Evolutionary conservation across 2,329 filamentous ascomycete genomes (phyloP), one percentile per base, ranked within the genome.

Genomic region (Grosmannia serpens): DNA sequence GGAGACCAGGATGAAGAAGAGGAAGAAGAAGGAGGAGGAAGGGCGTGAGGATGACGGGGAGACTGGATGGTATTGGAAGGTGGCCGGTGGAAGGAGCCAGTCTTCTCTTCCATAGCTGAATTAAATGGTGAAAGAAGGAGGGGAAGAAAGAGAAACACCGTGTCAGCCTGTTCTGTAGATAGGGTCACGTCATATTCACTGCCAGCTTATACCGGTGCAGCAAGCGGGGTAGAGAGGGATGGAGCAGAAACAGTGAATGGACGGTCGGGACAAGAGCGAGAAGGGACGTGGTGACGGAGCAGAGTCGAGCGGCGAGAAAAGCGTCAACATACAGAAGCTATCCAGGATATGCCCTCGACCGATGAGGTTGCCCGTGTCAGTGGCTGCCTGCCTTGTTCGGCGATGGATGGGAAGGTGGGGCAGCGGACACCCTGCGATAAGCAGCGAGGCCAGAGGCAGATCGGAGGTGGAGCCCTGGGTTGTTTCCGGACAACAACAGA

Each of bases 1-100:
- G 47, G 41, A 1, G 35, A 17, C 17, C 4, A 24, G 9, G 52
- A 55, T 27, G 52, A 38, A 31, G 53, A 44, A 2, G 57, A 13
- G 33, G 74, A 73, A 35, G 72, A 60, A 31, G 27, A 13, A 46
- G 50, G 51, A 2, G 31, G 33, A 15, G 33, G 55, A 35, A 24
- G 26, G 35, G 53, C n/a, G 50, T 24, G 24, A 4, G 24, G 35
- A 13, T 15, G 53, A 24, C 13, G 15, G 29, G 55, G 22, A 44
- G 46, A 31, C 22, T 31, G 24, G 9, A 2, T 51, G 47, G 24
- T 29, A 17, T 29, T 27, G 24, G 15, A 27, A 29, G 47, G 47
- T n/a, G 38, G 53, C 56, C 47, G 59, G 56, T 57, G 57, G 50
- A 49, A 64, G 38, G 26, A 64, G 53, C 46, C 62, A 59, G 50